Evolutionary conservation across 2,329 filamentous ascomycete species (phyloP), one percentile per base, ranked within the genome.

Genomic region (Pyrenophora graminea): DNA sequence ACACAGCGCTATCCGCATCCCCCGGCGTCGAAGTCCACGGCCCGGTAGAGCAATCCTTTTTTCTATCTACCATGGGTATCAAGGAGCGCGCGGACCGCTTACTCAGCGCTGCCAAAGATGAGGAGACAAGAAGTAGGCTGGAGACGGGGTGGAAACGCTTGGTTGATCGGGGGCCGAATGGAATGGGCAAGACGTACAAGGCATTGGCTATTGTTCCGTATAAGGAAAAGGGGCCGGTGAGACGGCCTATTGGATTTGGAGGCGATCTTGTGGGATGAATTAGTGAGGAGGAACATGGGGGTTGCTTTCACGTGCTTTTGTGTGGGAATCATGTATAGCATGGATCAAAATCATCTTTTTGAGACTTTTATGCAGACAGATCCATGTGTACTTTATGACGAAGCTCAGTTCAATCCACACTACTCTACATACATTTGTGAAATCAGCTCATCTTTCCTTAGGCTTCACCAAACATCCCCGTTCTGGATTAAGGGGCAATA

Each of bases 151-250:
- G 91, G 84, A 87, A 84, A 75, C 80, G 94, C 55, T 77, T 99
- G 44, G 84, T 97, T n/a, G 92, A 96, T 71, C 80, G 85, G 36
- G 87, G 89, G 0, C 88, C 86, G 1, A 85, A 84, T 44, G 93
- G 91, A 0, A 99, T 99, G 94, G 94, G 94, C 0, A 92, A 87
- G 76, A 78, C 96, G 18, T 99, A 99, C 73, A 97, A 97, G 76
- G 92, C 85, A 19, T 81, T 99, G 81, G 90, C 92, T 10, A 90
- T 99, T 63, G 70, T 97, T 64, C 94, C 94, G 0, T 73, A 75
- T 57, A 63, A 59, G 38, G 67, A 73, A 73, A 90, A 89, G 58
- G 82, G 80, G 31, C 87, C 88, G 1, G 81, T 78, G 54, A 84
- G 91, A 64, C 82, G 87, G 52, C 93, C 93, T 2, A 91, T 96